Evolutionary conservation across 2,329 filamentous ascomycete genomes (phyloP).

Genomic region (Cladosporium oxysporum): DNA sequence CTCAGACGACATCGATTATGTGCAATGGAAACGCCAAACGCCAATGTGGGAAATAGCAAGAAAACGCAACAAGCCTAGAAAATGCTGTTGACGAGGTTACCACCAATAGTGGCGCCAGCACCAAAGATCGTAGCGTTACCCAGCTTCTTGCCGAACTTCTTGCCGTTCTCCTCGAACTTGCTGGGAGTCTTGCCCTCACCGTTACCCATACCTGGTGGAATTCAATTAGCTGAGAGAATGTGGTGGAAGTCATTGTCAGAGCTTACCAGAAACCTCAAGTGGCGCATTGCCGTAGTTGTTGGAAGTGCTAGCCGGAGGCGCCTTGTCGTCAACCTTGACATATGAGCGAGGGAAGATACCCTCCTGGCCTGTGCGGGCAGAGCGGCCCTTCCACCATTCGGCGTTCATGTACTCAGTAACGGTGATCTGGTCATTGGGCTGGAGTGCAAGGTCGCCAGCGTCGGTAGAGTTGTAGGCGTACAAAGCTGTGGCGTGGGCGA

Average conservation of each 20-base stretch:
- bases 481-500: slow-evolving; percentile 75
- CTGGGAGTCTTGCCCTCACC: slow-evolving; percentile 52
- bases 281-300: slow-evolving; percentile 61
- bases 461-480: slow-evolving; percentile 83
- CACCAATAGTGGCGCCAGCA: slow-evolving; percentile 86
- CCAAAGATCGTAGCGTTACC: slow-evolving; percentile 87
- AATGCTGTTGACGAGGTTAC: slow-evolving; percentile 87
- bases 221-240: background rate
- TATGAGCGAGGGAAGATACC: slow-evolving; percentile 96
- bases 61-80: slow-evolving; percentile 57
- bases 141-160: slow-evolving; percentile 96
- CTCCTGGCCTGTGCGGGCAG: slow-evolving; percentile 77
- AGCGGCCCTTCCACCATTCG: slow-evolving; percentile 94
- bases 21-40: background rate
- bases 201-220: slow-evolving; percentile 36
- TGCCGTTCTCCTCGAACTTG: slow-evolving; percentile 73
- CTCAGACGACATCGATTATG: background rate
- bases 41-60: background rate
- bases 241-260: background rate
- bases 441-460: slow-evolving; percentile 76
- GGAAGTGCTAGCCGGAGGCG: slow-evolving; percentile 38
- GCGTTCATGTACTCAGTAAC: slow-evolving; percentile 92
- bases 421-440: slow-evolving; percentile 76
- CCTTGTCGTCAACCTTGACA: slow-evolving; percentile 70
- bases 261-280: slow-evolving; percentile 64